Percentiles rank a stretch among this genome's conserved stretches.
phyloP scores from a whole-genome alignment of 73 alveolate species.

The Effrenium voratum region DNA sequence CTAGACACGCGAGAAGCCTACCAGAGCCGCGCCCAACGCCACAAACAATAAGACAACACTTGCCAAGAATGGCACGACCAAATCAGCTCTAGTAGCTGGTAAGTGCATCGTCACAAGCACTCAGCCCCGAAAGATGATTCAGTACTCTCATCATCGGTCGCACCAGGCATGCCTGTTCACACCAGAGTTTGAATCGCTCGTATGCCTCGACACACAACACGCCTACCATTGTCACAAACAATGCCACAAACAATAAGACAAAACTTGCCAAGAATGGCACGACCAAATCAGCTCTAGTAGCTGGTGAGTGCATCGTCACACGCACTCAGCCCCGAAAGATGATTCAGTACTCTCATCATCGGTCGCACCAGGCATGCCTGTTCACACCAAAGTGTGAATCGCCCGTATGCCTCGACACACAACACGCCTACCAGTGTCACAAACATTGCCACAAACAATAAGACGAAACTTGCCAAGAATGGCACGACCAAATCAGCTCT shows the following conservation, averaged over 20 bases:
- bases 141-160: not conserved
- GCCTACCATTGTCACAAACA: too few relatives aligned
- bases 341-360: not conserved
- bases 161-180: too few relatives aligned
- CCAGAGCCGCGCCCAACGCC: not conserved
- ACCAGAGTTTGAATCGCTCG: too few relatives aligned
- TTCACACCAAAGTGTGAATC: too few relatives aligned
- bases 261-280: not conserved
- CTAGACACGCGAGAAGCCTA: too few relatives aligned
- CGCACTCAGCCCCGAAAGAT: not conserved
- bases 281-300: not conserved
- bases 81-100: slow-evolving; percentile 52
- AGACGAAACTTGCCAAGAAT: not conserved
- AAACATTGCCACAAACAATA: not conserved
- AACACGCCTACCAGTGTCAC: not conserved
- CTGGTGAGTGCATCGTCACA: not conserved
- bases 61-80: not conserved
- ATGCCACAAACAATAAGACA: too few relatives aligned
- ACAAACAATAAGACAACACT: not conserved
- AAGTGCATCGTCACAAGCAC: not conserved
- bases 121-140: not conserved
- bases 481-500: not conserved
- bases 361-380: too few relatives aligned
- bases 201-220: too few relatives aligned
- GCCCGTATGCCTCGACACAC: too few relatives aligned